These are phyloP conservation scores for Zygosaccharomyces pseudobailii DNA, from an alignment of 1,139 yeast genomes.

Conservation along the genomic window DNA sequence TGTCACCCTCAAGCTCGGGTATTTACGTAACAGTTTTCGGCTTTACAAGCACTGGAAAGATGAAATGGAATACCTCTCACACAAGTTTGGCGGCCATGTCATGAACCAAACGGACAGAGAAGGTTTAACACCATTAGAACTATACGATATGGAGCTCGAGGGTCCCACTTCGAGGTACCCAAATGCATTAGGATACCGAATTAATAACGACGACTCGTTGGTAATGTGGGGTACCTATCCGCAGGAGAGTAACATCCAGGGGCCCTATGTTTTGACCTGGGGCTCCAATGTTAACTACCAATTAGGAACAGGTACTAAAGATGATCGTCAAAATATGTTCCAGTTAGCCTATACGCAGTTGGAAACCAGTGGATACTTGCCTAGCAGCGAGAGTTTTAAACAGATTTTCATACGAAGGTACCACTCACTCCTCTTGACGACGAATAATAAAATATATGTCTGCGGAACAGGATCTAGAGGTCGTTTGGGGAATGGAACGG, in stretches of 20 bases:
- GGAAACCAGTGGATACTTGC: conserved; percentile 23
- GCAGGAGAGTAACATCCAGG: conserved; percentile 8
- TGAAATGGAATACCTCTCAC: conserved; percentile 37
- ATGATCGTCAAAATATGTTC: conserved; percentile 43
- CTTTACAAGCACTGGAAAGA: conserved; percentile 54
- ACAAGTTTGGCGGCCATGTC: conserved; percentile 41
- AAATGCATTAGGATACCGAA: conserved; percentile 22
- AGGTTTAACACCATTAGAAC: conserved; percentile 59
- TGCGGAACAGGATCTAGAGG: conserved; percentile 74
- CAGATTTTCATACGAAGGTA: conserved; percentile 55
- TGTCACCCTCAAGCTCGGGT: conserved; percentile 25
- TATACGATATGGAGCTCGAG: conserved; percentile 31
- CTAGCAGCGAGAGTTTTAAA: conserved; percentile 17
- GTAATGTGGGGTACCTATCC: conserved; percentile 14
- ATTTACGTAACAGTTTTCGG: conserved; percentile 35
- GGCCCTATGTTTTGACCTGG: conserved; percentile 38
- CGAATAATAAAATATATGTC: conserved; percentile 47
- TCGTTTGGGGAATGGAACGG: conserved; percentile 55
- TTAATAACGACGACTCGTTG: conserved; percentile 16
- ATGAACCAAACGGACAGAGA: conserved; percentile 59
- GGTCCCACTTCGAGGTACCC: conserved; percentile 19
- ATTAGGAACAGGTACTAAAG: conserved; percentile 65
- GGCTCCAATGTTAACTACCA: conserved; percentile 66
- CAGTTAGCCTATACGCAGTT: conserved; percentile 32
- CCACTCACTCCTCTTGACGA: conserved; percentile 59